Conservation (phyloP, 148 eudicot species). For the Vaccinium corymbosum region DNA sequence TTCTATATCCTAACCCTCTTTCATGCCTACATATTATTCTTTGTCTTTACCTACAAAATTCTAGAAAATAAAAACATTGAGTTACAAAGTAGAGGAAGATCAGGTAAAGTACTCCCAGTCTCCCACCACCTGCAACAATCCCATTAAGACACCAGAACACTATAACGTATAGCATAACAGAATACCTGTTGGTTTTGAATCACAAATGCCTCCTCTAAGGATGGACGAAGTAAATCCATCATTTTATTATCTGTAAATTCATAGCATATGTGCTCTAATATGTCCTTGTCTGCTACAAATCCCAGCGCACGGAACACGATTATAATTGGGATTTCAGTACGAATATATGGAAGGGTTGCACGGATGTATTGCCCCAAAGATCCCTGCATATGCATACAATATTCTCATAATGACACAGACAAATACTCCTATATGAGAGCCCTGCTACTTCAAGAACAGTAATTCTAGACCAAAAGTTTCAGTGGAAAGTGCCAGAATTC, state of each 20-base stretch:
- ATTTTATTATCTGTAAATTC: constrained; percentile 54
- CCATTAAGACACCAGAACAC: background rate
- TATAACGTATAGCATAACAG: background rate
- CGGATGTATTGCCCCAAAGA: constrained; percentile 89
- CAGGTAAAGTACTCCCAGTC: background rate
- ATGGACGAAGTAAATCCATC: constrained; percentile 66
- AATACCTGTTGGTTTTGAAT: constrained; percentile 63
- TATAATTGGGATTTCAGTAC: constrained; percentile 79
- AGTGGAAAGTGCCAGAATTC: background rate
- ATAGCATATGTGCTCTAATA: constrained; percentile 64
- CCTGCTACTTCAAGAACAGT: background rate
- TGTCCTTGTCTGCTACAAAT: constrained; percentile 66
- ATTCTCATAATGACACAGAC: background rate
- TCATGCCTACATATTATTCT: background rate
- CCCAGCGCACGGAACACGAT: constrained; percentile 60
- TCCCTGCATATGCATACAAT: constrained; percentile 50
- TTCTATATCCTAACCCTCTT: background rate
- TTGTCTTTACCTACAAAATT: background rate
- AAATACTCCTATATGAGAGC: background rate
- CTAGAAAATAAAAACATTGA: background rate
- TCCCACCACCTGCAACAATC: background rate
- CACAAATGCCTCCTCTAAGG: constrained; percentile 63
- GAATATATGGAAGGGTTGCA: constrained; percentile 87
- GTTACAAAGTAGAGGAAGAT: background rate
- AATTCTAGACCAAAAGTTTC: background rate